Evolutionary conservation across 1,139 yeast genomes (phyloP), one percentile per base, ranked within the genome.

Genomic region (Citeromyces hawaiiensis): DNA sequence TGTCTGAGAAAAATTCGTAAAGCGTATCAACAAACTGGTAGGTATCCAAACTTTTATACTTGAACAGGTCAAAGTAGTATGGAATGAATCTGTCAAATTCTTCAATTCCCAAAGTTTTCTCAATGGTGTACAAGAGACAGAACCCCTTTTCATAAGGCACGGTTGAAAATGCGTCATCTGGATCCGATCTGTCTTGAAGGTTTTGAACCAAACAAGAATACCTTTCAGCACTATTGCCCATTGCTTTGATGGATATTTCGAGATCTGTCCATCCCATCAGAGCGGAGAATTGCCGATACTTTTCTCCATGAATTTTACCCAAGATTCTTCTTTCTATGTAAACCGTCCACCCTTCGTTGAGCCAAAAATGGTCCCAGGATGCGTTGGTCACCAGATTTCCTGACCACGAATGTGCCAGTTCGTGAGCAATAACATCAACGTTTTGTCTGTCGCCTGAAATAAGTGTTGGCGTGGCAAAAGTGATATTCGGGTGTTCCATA

Each of bases 321-420:
- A 77, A 64, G 45, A 87, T 87, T 51, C 95, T 68, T 56, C 96
- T 73, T 59, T 87, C 96, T 33, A 87, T 60, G 55, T 86, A 87
- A 21, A 87, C 96, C 13, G 96, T 85, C 96, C 96, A 86, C 35
- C 96, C 96, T 63, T 87, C 96, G 55, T 87, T 87, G 47, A 87
- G 68, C 94, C 95, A 87, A 57, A 87, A 85, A 60, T 86, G 95
- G 56, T 83, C 91, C 93, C 95, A 86, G 1, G 91, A 79, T 51
- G 83, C 76, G 60, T 83, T 86, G 35, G 96, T 86, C 38, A 86
- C 94, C 48, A 86, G 67, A 56, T 86, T 86, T 37, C 96, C 96
- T 3, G 86, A 72, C 94, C 95, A 86, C 30, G 94, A 81, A 57
- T 86, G 96, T 3, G 95, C 93, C 51, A 86, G 68, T 58, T 86